Evolutionary conservation across 805 yeast species (phyloP).

Genomic region (Hyphopichia homilentoma): DNA sequence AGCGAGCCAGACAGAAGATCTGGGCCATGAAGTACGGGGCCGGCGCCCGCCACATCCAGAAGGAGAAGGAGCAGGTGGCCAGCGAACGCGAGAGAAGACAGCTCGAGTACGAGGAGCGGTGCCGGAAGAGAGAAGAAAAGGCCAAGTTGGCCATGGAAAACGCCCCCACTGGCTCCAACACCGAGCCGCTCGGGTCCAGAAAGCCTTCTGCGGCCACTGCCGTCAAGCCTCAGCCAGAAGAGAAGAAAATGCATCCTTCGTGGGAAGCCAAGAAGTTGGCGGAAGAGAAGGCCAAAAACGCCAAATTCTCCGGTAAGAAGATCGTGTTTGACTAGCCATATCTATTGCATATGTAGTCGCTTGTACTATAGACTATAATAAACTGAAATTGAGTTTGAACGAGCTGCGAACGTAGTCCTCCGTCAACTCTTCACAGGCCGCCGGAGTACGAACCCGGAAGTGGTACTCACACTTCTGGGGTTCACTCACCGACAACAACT

Average conservation of each 20-base stretch:
- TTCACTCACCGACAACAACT: constrained; percentile 69
- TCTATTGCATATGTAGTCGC: constrained; percentile 3
- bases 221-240: constrained; percentile 2
- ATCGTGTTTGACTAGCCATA: constrained; percentile 55
- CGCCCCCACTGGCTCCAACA: constrained; percentile 39
- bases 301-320: constrained; percentile 81
- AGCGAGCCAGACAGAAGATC: constrained; percentile 92
- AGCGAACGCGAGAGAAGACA: constrained; percentile 59
- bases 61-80: constrained; percentile 52
- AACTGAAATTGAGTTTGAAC: too few species aligned
- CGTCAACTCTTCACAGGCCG: constrained; percentile 37
- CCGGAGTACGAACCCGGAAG: constrained; percentile 46
- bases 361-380: constrained; percentile 15
- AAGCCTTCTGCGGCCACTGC: constrained; percentile 7
- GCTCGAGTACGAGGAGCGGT: constrained; percentile 69
- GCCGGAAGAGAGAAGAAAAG: constrained; percentile 58
- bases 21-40: constrained; percentile 91
- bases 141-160: constrained; percentile 25
- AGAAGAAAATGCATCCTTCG: constrained; percentile 74
- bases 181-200: constrained; percentile 37
- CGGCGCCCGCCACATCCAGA: constrained; percentile 76
- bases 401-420: constrained; percentile 23
- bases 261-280: constrained; percentile 89
- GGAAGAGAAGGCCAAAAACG: constrained; percentile 61
- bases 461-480: constrained; percentile 84